Percentiles rank a stretch among this genome's conserved stretches.
Conservation (phyloP, 768 basidiomycete genomes). For the Symmetrospora coprosmae region DNA sequence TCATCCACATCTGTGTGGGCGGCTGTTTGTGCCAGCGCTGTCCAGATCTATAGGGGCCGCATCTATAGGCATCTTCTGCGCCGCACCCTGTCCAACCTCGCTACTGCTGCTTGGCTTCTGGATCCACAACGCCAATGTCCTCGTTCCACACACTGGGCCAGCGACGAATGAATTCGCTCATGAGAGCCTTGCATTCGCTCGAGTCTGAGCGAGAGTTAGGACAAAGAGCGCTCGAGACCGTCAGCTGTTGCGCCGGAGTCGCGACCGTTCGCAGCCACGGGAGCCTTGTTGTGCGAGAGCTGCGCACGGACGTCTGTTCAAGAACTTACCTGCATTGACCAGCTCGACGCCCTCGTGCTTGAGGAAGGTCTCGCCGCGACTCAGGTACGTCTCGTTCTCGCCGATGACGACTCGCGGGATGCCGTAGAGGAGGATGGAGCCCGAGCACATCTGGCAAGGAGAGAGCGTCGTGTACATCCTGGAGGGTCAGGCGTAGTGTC, state of each 20-base stretch:
- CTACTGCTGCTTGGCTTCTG: too few relatives aligned
- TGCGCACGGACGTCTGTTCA: not conserved
- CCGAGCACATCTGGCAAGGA: conserved; percentile 47
- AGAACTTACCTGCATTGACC: conserved; percentile 37
- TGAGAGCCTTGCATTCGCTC: conserved; percentile 45
- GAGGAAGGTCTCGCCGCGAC: conserved; percentile 46
- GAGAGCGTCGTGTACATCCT: conserved; percentile 35
- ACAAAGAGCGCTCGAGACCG: conserved; percentile 5
- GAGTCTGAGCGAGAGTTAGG: conserved; percentile 37
- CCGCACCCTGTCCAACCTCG: too few relatives aligned
- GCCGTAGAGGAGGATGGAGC: conserved; percentile 44
- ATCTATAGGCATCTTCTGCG: too few relatives aligned
- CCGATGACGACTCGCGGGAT: conserved; percentile 56
- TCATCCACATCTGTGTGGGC: too few relatives aligned
- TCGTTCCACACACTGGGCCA: conserved; percentile 45
- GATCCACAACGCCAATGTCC: conserved; percentile 23
- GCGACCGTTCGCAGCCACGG: too few relatives aligned
- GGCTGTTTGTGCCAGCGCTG: too few relatives aligned
- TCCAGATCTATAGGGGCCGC: too few relatives aligned
- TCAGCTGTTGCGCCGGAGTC: too few relatives aligned
- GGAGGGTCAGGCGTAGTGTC: not conserved
- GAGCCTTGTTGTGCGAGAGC: too few relatives aligned
- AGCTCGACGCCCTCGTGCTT: conserved; percentile 47
- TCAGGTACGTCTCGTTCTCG: conserved; percentile 47
- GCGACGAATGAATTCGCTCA: conserved; percentile 47